These are phyloP conservation scores for Pichia exigua DNA, from an alignment of 805 yeast genomes.

Conservation along the genomic window DNA sequence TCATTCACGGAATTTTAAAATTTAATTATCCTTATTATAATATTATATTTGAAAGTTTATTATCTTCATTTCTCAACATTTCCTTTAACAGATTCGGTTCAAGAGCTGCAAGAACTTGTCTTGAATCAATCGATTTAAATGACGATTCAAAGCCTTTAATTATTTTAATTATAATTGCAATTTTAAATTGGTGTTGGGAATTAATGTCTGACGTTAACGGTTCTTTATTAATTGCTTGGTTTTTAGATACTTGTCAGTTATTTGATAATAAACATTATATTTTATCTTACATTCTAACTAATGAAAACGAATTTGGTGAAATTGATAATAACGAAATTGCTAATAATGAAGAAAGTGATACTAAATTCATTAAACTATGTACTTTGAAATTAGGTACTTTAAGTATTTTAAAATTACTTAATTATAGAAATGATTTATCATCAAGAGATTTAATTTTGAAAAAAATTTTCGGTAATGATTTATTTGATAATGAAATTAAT, in stretches of 20 bases:
- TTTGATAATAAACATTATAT: slow-evolving; percentile 55
- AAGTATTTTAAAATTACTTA: slow-evolving; percentile 71
- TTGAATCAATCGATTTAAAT: slow-evolving; percentile 38
- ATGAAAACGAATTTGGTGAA: slow-evolving; percentile 11
- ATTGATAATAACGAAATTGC: neutral
- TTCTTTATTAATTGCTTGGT: slow-evolving; percentile 86
- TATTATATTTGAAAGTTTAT: slow-evolving; percentile 77
- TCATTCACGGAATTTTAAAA: slow-evolving; percentile 86
- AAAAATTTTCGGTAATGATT: slow-evolving; percentile 50
- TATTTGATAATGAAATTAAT: slow-evolving; percentile 16
- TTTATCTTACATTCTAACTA: slow-evolving; percentile 29
- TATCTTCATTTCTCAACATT: slow-evolving; percentile 70
- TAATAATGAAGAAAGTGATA: neutral
- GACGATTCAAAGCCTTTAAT: slow-evolving; percentile 50
- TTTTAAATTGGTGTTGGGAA: slow-evolving; percentile 69
- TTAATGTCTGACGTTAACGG: slow-evolving; percentile 83
- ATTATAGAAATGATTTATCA: slow-evolving; percentile 54
- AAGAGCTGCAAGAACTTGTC: slow-evolving; percentile 85
- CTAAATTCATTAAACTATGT: slow-evolving; percentile 20
- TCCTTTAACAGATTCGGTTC: slow-evolving; percentile 91
- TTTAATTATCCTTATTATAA: slow-evolving; percentile 82
- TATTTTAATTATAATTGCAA: slow-evolving; percentile 69
- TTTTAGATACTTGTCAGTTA: slow-evolving; percentile 68
- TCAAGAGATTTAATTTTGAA: slow-evolving; percentile 57
- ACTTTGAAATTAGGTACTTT: slow-evolving; percentile 65